Conservation (phyloP, 1,139 yeast genomes). For the Blastobotrys aristatus region DNA sequence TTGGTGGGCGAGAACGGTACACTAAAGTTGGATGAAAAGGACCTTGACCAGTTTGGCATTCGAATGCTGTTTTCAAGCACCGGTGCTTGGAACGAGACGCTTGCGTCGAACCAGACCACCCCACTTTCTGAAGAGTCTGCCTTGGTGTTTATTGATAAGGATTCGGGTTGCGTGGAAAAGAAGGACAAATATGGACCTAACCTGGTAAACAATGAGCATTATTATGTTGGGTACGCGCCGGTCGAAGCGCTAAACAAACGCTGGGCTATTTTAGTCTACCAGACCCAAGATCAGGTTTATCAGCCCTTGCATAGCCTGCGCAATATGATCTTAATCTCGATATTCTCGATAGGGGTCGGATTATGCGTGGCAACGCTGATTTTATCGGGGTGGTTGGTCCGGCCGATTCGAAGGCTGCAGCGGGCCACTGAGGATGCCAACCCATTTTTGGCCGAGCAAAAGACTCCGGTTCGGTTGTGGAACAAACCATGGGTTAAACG, state of each 20-base stretch:
- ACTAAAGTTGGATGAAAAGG: not conserved
- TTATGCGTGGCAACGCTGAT: slow-evolving; percentile 76
- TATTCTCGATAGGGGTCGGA: slow-evolving; percentile 71
- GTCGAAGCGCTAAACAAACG: slow-evolving; percentile 44
- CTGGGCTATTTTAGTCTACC: slow-evolving; percentile 75
- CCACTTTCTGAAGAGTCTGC: not conserved
- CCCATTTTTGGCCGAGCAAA: slow-evolving; percentile 12
- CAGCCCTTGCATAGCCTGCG: slow-evolving; percentile 61
- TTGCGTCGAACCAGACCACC: not conserved
- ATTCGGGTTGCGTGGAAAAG: not conserved
- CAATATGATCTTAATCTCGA: slow-evolving; percentile 71
- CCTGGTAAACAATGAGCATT: too few relatives aligned
- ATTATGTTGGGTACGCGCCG: slow-evolving; percentile 60
- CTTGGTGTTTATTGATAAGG: not conserved
- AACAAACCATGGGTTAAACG: slow-evolving; percentile 17
- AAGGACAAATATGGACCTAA: not conserved
- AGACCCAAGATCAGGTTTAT: slow-evolving; percentile 53
- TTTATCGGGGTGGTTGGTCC: slow-evolving; percentile 77
- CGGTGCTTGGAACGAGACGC: not conserved
- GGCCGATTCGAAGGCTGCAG: slow-evolving; percentile 76
- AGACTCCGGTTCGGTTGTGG: slow-evolving; percentile 15
- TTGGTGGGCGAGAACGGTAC: slow-evolving; percentile 16
- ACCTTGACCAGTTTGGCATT: not conserved
- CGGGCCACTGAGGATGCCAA: slow-evolving; percentile 72
- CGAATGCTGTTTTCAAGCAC: not conserved